Evolutionary conservation across 1,284 basidiomycete species (phyloP).

Genomic region (Malassezia pachydermatis): DNA sequence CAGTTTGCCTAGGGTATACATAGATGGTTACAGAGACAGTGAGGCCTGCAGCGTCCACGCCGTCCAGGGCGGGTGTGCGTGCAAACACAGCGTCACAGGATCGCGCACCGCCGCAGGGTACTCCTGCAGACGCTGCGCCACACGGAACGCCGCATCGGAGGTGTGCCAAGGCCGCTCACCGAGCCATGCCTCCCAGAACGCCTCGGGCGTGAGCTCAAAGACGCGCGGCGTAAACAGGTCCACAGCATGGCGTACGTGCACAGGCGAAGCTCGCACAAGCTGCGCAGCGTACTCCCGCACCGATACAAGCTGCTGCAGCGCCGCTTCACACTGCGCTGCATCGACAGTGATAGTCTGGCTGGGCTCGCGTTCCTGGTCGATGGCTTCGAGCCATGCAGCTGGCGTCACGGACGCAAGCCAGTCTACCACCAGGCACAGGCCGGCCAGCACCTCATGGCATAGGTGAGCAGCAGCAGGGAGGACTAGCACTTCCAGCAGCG

Average conservation of each 20-base stretch:
- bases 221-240: neutral
- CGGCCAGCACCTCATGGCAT: conserved; percentile 2
- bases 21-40: neutral
- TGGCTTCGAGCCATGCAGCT: neutral
- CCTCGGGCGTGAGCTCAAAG: conserved; percentile 1
- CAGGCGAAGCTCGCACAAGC: neutral
- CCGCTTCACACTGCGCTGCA: neutral
- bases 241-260: neutral
- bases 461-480: neutral
- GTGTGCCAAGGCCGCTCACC: neutral
- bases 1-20: too few species aligned
- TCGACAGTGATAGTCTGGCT: neutral
- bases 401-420: neutral
- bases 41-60: neutral
- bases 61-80: too few species aligned
- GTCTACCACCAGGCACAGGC: neutral
- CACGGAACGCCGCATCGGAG: neutral
- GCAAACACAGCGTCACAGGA: neutral
- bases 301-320: neutral
- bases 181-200: conserved; percentile 6
- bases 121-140: neutral
- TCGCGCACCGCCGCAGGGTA: neutral
- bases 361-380: neutral
- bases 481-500: conserved; percentile 5
- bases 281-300: neutral